Percentiles rank a stretch among this genome's conserved stretches.
These are phyloP conservation scores for Cucumis hystrix DNA, from an alignment of 306 rosid genomes.

Conservation along the genomic window DNA sequence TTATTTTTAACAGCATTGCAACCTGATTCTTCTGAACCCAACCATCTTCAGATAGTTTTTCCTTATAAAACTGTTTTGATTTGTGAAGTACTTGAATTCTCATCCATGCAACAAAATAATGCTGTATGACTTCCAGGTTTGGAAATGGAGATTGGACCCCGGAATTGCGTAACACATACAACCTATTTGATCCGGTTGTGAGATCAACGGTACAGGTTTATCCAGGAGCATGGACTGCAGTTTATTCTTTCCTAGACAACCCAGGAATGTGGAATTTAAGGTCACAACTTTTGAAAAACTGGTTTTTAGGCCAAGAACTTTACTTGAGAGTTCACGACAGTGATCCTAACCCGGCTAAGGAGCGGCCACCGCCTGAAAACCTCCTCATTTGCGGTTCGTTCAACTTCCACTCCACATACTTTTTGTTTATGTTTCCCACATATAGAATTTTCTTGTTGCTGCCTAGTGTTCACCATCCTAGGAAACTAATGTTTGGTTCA, in stretches of 20 bases:
- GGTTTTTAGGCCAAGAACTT: constrained; percentile 70
- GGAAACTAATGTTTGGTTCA: neutral
- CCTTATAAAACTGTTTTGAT: neutral
- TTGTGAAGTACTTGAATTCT: neutral
- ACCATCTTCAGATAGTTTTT: neutral
- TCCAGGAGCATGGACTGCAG: constrained; percentile 57
- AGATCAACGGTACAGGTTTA: constrained; percentile 34
- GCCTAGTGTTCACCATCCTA: neutral
- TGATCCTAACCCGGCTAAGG: constrained; percentile 63
- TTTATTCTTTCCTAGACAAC: constrained; percentile 70
- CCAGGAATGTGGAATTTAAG: constrained; percentile 90
- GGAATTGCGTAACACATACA: constrained; percentile 17
- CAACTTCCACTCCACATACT: neutral
- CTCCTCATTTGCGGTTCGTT: constrained; percentile 57
- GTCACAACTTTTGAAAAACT: constrained; percentile 46
- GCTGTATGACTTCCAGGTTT: constrained; percentile 7
- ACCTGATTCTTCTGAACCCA: neutral
- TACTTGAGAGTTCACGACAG: constrained; percentile 47
- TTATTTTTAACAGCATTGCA: neutral
- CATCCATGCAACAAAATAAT: neutral
- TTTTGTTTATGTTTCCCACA: neutral
- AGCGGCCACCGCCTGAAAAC: constrained; percentile 42
- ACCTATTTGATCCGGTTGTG: constrained; percentile 27
- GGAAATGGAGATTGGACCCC: constrained; percentile 33
- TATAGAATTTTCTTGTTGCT: neutral